phyloP scores from a whole-genome alignment of 1,139 yeast species.

The Geotrichum cucujoidarum region DNA sequence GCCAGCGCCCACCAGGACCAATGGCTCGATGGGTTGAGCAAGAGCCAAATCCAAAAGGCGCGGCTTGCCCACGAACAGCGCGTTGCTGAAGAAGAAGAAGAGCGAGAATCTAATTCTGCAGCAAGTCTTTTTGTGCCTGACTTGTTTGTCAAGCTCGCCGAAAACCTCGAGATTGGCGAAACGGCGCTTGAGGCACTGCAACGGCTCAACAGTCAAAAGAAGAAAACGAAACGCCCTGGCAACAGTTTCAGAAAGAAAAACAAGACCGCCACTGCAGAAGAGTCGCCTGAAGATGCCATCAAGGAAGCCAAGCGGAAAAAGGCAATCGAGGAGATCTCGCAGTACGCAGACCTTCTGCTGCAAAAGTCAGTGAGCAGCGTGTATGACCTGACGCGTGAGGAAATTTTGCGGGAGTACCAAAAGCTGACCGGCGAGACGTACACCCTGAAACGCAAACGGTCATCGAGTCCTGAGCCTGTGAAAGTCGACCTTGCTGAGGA shows the following conservation, averaged over 20 bases:
- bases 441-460: constrained; percentile 26
- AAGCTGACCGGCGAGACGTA: constrained; percentile 46
- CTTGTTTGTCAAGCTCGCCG: constrained; percentile 31
- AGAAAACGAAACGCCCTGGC: constrained; percentile 14
- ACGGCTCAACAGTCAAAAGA: constrained; percentile 23
- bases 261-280: constrained; percentile 9
- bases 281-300: constrained; percentile 12
- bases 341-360: constrained; percentile 45
- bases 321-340: constrained; percentile 45
- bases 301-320: constrained; percentile 28
- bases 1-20: constrained; percentile 43
- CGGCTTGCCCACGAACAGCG: constrained; percentile 31
- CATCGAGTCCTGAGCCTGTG: constrained; percentile 12
- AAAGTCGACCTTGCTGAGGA: neutral
- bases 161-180: constrained; percentile 53
- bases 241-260: constrained; percentile 18
- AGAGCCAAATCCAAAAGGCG: constrained; percentile 48
- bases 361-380: constrained; percentile 41
- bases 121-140: constrained; percentile 3
- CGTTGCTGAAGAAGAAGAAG: constrained; percentile 37
- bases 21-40: constrained; percentile 47
- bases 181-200: constrained; percentile 56
- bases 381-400: constrained; percentile 57
- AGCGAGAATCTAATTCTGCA: neutral
- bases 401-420: constrained; percentile 50